Percentiles rank a stretch among this genome's conserved stretches.
phyloP scores from a whole-genome alignment of 129 eudicot species.

The Erigeron canadensis region DNA sequence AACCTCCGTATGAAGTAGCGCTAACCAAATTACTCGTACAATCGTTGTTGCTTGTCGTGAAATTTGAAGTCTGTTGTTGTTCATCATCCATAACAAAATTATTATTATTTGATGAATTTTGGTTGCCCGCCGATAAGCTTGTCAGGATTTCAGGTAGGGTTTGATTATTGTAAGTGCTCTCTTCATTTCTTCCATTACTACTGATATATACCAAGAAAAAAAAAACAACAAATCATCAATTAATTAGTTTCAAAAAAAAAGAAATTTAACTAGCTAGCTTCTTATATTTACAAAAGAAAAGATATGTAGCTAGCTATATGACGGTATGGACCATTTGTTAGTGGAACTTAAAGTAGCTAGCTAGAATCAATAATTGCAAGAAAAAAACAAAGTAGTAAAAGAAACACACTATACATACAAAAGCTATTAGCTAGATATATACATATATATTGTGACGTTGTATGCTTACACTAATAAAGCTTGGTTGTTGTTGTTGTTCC shows the following conservation, averaged over 20 bases:
- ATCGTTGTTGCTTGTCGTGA: slow-evolving; percentile 31
- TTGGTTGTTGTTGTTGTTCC: slow-evolving; percentile 27
- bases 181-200: slow-evolving; percentile 27
- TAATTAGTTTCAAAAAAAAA: too few species aligned
- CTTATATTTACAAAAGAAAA: too few species aligned
- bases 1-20: slow-evolving; percentile 44
- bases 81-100: slow-evolving; percentile 32
- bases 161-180: slow-evolving; percentile 33
- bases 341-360: slow-evolving; percentile 40
- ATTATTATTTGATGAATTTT: slow-evolving; percentile 12
- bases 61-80: slow-evolving; percentile 34
- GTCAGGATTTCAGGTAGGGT: slow-evolving; percentile 43
- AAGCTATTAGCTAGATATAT: background rate
- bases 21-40: slow-evolving; percentile 32
- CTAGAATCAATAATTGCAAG: slow-evolving; percentile 37
- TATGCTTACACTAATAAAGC: slow-evolving; percentile 42
- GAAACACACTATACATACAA: slow-evolving; percentile 23
- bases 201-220: slow-evolving; percentile 11
- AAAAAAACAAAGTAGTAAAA: slow-evolving; percentile 34
- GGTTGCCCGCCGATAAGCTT: slow-evolving; percentile 16
- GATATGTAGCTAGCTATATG: too few species aligned
- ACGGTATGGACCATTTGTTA: slow-evolving; percentile 28
- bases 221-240: background rate
- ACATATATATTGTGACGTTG: background rate
- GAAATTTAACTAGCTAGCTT: too few species aligned